Conservation (phyloP, 163 green algal genomes). For the Volvox carteri region DNA sequence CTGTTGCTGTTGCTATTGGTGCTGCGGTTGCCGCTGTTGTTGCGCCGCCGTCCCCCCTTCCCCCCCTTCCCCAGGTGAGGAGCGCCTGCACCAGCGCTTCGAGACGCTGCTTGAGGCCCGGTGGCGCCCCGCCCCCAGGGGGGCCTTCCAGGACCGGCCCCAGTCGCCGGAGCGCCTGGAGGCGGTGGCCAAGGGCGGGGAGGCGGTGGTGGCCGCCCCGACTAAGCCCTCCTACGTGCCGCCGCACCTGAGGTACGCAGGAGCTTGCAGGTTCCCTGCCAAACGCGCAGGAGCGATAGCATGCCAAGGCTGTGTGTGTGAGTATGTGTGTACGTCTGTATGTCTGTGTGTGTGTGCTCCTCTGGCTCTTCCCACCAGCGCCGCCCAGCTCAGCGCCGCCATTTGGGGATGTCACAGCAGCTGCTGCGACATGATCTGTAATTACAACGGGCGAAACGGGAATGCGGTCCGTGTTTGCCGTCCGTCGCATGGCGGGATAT, state of each 20-base stretch:
- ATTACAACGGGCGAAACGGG: no score
- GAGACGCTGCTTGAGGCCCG: slow-evolving; percentile 80
- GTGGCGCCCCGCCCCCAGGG: slow-evolving; percentile 73
- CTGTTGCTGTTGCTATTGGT: no score
- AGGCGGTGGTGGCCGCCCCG: neutral
- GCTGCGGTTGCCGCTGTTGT: no score
- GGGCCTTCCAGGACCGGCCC: slow-evolving; percentile 78
- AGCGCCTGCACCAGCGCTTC: slow-evolving; percentile 52
- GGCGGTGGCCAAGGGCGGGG: slow-evolving; percentile 43
- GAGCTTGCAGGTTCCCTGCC: neutral
- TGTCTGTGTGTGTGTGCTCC: no score
- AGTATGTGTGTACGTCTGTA: no score
- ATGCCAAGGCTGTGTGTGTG: neutral
- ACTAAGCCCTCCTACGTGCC: slow-evolving; percentile 74
- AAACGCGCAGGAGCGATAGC: neutral
- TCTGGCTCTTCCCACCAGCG: no score
- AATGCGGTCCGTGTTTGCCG: no score
- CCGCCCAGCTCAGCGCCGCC: no score
- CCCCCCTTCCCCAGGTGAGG: slow-evolving; percentile 49
- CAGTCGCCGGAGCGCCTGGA: slow-evolving; percentile 71
- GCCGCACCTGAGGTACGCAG: slow-evolving; percentile 64
- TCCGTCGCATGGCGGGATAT: no score
- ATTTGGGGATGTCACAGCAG: no score
- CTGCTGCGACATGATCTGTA: no score
- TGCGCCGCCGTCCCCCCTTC: no score